Evolutionary conservation across 2,329 filamentous ascomycete genomes (phyloP).

Genomic region (Colletotrichum sublineola): DNA sequence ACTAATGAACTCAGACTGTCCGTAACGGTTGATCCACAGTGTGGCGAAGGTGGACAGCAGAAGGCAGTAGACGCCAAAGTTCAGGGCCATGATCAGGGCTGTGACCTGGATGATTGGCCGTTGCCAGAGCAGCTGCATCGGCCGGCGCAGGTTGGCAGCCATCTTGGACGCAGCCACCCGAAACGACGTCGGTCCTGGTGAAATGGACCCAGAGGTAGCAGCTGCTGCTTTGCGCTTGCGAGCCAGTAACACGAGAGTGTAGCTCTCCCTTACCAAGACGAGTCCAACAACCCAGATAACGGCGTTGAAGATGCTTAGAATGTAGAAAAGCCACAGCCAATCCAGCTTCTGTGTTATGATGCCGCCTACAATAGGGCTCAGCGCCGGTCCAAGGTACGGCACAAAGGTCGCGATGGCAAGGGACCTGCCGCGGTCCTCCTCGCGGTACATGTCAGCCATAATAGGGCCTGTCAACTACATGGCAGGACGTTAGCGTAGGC

Average conservation of each 20-base stretch:
- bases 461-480: conserved; percentile 50
- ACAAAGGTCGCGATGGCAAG: conserved; percentile 57
- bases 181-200: background rate
- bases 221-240: background rate
- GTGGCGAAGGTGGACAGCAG: conserved; percentile 66
- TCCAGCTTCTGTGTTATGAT: conserved; percentile 51
- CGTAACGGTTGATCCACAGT: conserved; percentile 62
- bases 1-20: conserved; percentile 57
- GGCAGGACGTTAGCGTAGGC: no score
- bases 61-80: conserved; percentile 65
- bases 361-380: conserved; percentile 58
- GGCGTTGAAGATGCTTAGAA: conserved; percentile 51
- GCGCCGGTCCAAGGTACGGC: conserved; percentile 57
- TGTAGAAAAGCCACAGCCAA: conserved; percentile 60
- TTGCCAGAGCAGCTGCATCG: conserved; percentile 60
- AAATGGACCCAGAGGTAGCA: background rate
- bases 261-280: conserved; percentile 61
- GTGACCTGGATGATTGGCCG: conserved; percentile 63
- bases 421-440: conserved; percentile 53
- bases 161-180: background rate
- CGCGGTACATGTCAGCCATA: conserved; percentile 53
- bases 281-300: conserved; percentile 53
- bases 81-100: conserved; percentile 58
- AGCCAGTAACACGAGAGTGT: conserved; percentile 59
- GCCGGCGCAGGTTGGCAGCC: conserved; percentile 56